phyloP scores from a whole-genome alignment of 768 basidiomycete genomes.

The Boletus sp. region DNA sequence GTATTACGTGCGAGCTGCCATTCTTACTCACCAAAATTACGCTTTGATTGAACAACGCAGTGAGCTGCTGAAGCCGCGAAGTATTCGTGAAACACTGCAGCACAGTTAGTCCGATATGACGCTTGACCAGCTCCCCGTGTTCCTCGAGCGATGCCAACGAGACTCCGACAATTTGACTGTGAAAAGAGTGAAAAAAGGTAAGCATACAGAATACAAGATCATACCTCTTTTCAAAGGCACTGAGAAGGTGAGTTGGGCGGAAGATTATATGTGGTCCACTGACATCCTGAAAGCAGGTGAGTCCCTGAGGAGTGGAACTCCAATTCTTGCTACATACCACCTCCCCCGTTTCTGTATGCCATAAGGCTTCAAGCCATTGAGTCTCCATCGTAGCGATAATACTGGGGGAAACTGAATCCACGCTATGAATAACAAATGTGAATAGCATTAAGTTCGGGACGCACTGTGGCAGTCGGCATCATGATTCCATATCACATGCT shows the following conservation, averaged over 20 bases:
- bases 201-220: not conserved
- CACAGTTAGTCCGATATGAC: constrained; percentile 36
- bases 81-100: constrained; percentile 38
- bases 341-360: constrained; percentile 29
- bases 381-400: constrained; percentile 36
- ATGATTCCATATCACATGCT: constrained; percentile 54
- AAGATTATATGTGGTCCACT: constrained; percentile 43
- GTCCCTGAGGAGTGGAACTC: not conserved
- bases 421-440: not conserved
- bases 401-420: constrained; percentile 30
- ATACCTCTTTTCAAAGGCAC: constrained; percentile 41
- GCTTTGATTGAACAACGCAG: constrained; percentile 38
- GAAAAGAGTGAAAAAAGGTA: not conserved
- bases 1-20: not conserved
- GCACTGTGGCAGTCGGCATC: constrained; percentile 40
- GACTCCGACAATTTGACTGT: constrained; percentile 41
- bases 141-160: constrained; percentile 38
- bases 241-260: constrained; percentile 40
- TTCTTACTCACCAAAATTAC: constrained; percentile 39
- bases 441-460: constrained; percentile 4
- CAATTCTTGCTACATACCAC: constrained; percentile 4
- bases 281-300: constrained; percentile 15
- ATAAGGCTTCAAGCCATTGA: constrained; percentile 52
- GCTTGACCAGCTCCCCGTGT: constrained; percentile 38
- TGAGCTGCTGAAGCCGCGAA: constrained; percentile 43